Conservation (phyloP, 2,329 filamentous ascomycete species). For the Arthrobotrys sinensis region DNA sequence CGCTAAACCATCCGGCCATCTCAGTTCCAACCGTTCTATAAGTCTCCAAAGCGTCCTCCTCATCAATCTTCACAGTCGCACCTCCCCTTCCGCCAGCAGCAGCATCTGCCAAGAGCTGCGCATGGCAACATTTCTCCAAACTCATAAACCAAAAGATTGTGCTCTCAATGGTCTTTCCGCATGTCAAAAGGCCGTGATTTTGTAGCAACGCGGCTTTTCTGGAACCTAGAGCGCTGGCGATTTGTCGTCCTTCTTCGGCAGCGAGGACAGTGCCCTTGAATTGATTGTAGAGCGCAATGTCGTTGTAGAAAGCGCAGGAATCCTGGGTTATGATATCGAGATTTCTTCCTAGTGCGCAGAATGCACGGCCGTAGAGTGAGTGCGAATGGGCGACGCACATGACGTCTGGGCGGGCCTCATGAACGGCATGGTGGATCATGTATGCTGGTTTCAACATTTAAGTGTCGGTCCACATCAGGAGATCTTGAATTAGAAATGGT, state of each 20-base stretch:
- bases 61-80: conserved; percentile 77
- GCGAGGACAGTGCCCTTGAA: conserved; percentile 73
- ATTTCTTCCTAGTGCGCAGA: conserved; percentile 75
- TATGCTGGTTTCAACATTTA: conserved; percentile 69
- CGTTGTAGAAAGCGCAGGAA: conserved; percentile 71
- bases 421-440: conserved; percentile 75
- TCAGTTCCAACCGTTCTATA: conserved; percentile 77
- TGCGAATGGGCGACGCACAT: conserved; percentile 75
- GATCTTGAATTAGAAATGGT: neutral
- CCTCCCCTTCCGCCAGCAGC: conserved; percentile 76
- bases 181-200: conserved; percentile 73
- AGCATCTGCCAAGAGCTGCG: conserved; percentile 73
- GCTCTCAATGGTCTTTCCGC: conserved; percentile 71
- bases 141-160: conserved; percentile 73
- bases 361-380: conserved; percentile 74
- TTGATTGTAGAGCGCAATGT: conserved; percentile 68
- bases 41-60: conserved; percentile 79
- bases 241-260: conserved; percentile 71
- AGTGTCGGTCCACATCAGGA: conserved; percentile 52
- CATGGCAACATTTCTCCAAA: conserved; percentile 66
- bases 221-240: conserved; percentile 70
- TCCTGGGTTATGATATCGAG: conserved; percentile 76
- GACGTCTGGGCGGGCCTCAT: conserved; percentile 74
- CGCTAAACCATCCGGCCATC: conserved; percentile 78
- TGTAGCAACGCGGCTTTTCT: conserved; percentile 73